Evolutionary conservation across 306 rosid species (phyloP), one percentile per base, ranked within the genome.

Genomic region (Corylus avellana): DNA sequence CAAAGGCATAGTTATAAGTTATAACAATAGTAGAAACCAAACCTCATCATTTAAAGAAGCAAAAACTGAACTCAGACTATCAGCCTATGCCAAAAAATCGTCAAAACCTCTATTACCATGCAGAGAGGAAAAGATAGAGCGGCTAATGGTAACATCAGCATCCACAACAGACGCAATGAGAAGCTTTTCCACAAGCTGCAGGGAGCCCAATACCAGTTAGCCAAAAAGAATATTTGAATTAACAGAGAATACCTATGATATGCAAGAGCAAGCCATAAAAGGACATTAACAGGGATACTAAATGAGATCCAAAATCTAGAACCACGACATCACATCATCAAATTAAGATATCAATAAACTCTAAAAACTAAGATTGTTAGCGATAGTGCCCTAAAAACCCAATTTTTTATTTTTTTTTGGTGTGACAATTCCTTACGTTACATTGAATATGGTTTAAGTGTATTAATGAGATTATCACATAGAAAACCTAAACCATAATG

Each of bases 31-130:
- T 42, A 39, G 72, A 68, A 63, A 57, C 20, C 64, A 35, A n/a
- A 88, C 99, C 99, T 95, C 99, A 78, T 95, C 99, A 82, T 91
- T 95, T 57, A 95, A 83, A 73, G 98, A 94, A 78, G 99, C 90
- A 91, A 95, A 95, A 72, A 93, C 93, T 72, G 99, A 98, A 77
- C 88, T 93, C 82, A 95, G 78, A 83, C 94, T 90, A 79, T 92
- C 98, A 56, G 99, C 97, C 85, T 95, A 98, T 0, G 96, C 99
- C 86, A 95, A 87, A 81, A 93, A 95, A 82, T 95, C 98, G 78
- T 95, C 98, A 86, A 95, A 95, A 49, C 99, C 93, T 79, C 91
- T 90, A 83, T 95, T 92, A 73, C 90, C 98, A 84, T 90, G 92
- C 72, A 93, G 88, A 83, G 96, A 92, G 76, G 89, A 88, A 77